A percentile compares a stretch with the other conserved stretches of the same genome.
Evolutionary conservation across 176 grass and related monocot species (phyloP).

Genomic region (Dendrocalamus sinicus): DNA sequence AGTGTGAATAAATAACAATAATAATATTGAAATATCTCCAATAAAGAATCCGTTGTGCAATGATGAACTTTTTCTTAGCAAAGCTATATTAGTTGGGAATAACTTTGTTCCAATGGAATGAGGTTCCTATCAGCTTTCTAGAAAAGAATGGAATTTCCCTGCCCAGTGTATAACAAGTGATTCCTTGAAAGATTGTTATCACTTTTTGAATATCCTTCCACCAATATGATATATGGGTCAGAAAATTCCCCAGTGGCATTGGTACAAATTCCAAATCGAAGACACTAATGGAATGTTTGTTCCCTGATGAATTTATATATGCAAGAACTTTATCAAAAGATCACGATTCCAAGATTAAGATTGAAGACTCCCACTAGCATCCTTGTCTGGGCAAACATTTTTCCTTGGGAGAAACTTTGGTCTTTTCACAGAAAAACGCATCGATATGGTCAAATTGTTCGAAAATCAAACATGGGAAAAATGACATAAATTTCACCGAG

Average conservation of each 20-base stretch:
- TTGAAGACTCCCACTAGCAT: neutral
- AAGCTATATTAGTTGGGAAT: neutral
- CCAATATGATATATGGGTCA: neutral
- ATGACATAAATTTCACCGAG: too few species aligned
- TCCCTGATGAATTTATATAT: neutral
- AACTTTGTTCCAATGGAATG: slow-evolving; percentile 25
- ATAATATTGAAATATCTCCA: neutral
- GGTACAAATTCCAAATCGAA: neutral
- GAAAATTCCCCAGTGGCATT: neutral
- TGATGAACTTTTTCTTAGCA: slow-evolving; percentile 8
- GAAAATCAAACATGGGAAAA: neutral
- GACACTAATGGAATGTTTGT: neutral
- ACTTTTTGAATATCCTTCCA: neutral
- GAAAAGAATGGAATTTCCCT: neutral
- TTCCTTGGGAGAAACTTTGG: neutral
- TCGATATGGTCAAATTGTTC: neutral
- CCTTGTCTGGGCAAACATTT: neutral
- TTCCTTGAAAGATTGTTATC: slow-evolving; percentile 3
- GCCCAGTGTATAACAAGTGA: neutral
- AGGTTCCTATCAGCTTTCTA: slow-evolving; percentile 22
- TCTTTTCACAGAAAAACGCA: neutral
- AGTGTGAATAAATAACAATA: neutral
- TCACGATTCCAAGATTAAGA: neutral
- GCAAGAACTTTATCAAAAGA: neutral
- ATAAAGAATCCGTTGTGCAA: neutral